Conservation (phyloP, 2,329 filamentous ascomycete species). For the Diplodia scrobiculata region DNA sequence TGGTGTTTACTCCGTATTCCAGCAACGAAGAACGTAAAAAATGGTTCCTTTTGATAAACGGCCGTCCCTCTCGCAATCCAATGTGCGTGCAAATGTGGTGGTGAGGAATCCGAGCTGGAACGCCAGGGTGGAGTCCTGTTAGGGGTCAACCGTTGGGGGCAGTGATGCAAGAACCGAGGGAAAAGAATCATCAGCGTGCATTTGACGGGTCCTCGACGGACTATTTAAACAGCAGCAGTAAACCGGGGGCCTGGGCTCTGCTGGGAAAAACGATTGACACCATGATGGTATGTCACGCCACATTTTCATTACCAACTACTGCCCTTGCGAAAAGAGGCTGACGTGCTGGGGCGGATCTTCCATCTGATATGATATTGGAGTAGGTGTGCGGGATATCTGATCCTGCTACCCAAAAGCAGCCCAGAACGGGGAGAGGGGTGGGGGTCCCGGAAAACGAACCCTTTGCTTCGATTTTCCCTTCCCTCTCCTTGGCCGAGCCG, state of each 20-base stretch:
- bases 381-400: conserved; percentile 15
- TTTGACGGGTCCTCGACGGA: neutral
- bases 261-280: neutral
- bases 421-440: neutral
- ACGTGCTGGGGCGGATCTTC: neutral
- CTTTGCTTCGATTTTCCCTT: neutral
- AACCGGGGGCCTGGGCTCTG: neutral
- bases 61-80: neutral
- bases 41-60: neutral
- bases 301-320: conserved; percentile 12
- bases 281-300: conserved; percentile 26
- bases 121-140: neutral
- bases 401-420: conserved; percentile 16
- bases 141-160: neutral
- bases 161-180: neutral
- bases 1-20: neutral
- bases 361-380: conserved; percentile 10
- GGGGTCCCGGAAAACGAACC: neutral
- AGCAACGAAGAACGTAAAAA: conserved; percentile 24
- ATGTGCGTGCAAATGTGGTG: neutral
- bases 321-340: neutral
- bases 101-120: neutral
- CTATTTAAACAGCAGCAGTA: conserved; percentile 11
- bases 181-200: neutral
- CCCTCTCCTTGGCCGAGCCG: neutral